Evolutionary conservation across 352 stramenopile species (phyloP), one percentile per base, ranked within the genome.

Genomic region (Phytopythium delawarense): DNA sequence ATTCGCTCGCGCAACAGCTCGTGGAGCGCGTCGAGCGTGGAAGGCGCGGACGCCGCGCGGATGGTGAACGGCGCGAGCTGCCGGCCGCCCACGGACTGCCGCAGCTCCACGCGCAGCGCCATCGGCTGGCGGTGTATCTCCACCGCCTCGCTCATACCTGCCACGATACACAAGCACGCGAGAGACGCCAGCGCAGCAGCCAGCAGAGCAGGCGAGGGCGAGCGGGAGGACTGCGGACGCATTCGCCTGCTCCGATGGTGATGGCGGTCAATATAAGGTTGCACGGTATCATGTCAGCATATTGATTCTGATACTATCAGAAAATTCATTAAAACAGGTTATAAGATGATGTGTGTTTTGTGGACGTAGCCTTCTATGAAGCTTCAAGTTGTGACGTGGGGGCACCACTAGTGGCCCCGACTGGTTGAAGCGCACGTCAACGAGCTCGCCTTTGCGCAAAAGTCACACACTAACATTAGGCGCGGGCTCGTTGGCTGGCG

Each of bases 81-180:
- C 42, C 12, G 67, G 56, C 64, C 39, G 50, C 44, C 46, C 4
- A 76, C 30, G 25, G 70, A 61, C 53, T 78, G 67, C 56, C 72
- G 67, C 39, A 81, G 64, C 59, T 81, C 73, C 67, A 81, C 70
- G 7, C 67, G 73, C 42, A 78, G 34, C 42, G 55, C 64, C 49
- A 75, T 21, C 28, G 62, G 44, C 39, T 32, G 15, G 46, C 0
- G 46, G 9, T 25, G 45, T 21, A 18, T 8, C 45, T 30, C 6
- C 13, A 13, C n/a, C 21, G 46, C 1, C 5, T 13, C 46, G 46
- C 23, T 52, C 46, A 52, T 52, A 21, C 4, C 21, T 15, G 46
- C 3, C 8, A 8, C 40, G 7, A 6, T 21, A 11, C 5, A 20
- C 13, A 15, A 7, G 20, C 45, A 30, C 8, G 9, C 23, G 21